These are phyloP conservation scores for Sphaerulina vaccinii DNA, from an alignment of 2,329 filamentous ascomycete genomes.

Conservation along the genomic window DNA sequence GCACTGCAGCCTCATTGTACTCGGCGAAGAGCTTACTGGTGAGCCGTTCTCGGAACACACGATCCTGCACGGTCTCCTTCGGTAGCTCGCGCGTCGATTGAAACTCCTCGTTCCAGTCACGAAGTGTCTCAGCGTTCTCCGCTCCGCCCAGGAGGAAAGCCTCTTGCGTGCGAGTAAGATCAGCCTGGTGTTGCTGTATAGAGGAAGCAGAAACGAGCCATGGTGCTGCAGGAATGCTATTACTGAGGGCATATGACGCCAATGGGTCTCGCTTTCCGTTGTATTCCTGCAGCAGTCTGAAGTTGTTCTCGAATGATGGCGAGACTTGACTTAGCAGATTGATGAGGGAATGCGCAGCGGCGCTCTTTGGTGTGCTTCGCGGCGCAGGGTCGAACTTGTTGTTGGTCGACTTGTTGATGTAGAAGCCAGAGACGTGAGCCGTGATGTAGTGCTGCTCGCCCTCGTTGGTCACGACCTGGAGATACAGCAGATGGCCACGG, in stretches of 20 bases:
- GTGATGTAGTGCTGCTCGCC: constrained; percentile 95
- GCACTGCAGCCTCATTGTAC: constrained; percentile 91
- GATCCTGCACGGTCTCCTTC: constrained; percentile 89
- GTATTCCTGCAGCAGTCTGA: constrained; percentile 75
- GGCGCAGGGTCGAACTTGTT: constrained; percentile 91
- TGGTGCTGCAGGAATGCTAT: constrained; percentile 85
- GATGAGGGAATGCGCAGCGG: constrained; percentile 81
- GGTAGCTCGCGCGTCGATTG: constrained; percentile 94
- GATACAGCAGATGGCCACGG: constrained; percentile 88
- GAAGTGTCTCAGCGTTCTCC: constrained; percentile 88
- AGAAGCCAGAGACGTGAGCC: constrained; percentile 90
- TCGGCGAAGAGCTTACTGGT: constrained; percentile 96
- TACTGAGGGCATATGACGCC: constrained; percentile 92
- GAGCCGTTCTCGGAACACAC: constrained; percentile 90
- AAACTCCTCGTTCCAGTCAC: constrained; percentile 99
- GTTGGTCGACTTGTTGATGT: constrained; percentile 93
- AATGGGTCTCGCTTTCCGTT: constrained; percentile 85
- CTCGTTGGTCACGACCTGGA: constrained; percentile 85
- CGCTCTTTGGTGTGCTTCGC: constrained; percentile 72
- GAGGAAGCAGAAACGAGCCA: constrained; percentile 78
- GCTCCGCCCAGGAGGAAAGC: constrained; percentile 84
- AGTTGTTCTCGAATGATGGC: constrained; percentile 74
- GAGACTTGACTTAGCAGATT: constrained; percentile 76
- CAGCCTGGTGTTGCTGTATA: constrained; percentile 69
- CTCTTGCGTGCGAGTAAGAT: constrained; percentile 88